Percentiles rank a stretch among this genome's conserved stretches.
Evolutionary conservation across 305 asterid genomes (phyloP).

Genomic region (Fraxinus paxiana): DNA sequence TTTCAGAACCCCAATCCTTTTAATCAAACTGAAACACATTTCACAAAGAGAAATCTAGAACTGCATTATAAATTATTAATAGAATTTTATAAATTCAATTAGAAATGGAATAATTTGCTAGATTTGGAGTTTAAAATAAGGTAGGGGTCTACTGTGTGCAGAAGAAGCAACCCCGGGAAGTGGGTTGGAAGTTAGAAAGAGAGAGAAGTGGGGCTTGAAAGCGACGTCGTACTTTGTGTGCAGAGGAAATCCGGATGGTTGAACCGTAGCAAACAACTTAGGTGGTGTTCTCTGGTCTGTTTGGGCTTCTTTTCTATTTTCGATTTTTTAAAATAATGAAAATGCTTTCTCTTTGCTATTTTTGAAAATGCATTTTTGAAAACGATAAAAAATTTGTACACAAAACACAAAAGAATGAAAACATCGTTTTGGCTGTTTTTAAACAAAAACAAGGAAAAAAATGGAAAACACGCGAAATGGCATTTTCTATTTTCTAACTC

Average conservation of each 20-base stretch:
- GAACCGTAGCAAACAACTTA: neutral
- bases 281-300: too few relatives aligned
- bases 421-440: too few relatives aligned
- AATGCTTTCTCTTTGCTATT: too few relatives aligned
- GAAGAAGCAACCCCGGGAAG: constrained; percentile 38
- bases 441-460: too few relatives aligned
- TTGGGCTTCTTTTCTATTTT: too few relatives aligned
- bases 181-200: neutral
- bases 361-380: too few relatives aligned
- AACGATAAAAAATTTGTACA: too few relatives aligned
- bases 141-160: constrained; percentile 20
- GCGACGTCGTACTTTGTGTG: neutral
- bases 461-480: too few relatives aligned
- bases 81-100: neutral
- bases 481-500: too few relatives aligned
- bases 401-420: too few relatives aligned
- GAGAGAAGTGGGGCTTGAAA: neutral
- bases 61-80: neutral
- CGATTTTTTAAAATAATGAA: too few relatives aligned
- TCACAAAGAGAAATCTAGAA: neutral
- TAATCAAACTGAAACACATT: neutral
- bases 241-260: neutral
- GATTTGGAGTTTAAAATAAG: constrained; percentile 21
- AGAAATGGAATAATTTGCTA: neutral
- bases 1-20: neutral